Evolutionary conservation across 2,329 filamentous ascomycete species (phyloP).

Genomic region (Lasiodiplodia sp.): DNA sequence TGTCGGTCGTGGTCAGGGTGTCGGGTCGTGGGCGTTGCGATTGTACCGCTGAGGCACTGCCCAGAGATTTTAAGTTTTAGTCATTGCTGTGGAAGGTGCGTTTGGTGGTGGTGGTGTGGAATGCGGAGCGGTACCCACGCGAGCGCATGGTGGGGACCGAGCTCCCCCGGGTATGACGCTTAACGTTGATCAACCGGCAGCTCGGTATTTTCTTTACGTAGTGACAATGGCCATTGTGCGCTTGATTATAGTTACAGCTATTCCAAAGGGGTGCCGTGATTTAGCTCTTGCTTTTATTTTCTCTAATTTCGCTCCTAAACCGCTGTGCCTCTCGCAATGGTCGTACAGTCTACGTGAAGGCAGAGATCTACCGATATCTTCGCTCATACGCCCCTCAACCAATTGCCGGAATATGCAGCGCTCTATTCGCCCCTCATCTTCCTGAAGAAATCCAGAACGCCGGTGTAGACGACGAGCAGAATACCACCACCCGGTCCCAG

Average conservation of each 20-base stretch:
- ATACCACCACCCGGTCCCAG: conserved; percentile 76
- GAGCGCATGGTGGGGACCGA: conserved; percentile 11
- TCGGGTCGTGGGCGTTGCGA: not conserved
- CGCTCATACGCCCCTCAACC: conserved; percentile 17
- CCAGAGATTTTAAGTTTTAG: not conserved
- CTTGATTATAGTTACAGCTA: too few species aligned
- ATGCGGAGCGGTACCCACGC: conserved; percentile 8
- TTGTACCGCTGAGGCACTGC: conserved; percentile 14
- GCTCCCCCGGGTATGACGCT: conserved; percentile 4
- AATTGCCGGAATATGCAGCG: not conserved
- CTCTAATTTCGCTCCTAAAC: not conserved
- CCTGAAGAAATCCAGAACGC: conserved; percentile 92
- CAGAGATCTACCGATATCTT: conserved; percentile 19
- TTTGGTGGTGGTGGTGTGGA: not conserved
- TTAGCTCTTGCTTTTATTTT: not conserved
- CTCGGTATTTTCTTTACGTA: conserved; percentile 1
- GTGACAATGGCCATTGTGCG: not conserved
- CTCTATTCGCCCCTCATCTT: conserved; percentile 60
- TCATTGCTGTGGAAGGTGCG: conserved; percentile 12
- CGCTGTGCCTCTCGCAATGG: not conserved
- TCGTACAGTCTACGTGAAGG: conserved; percentile 17
- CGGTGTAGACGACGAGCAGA: conserved; percentile 84
- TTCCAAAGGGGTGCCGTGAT: too few species aligned
- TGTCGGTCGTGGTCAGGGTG: not conserved
- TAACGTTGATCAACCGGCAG: conserved; percentile 9